phyloP scores from a whole-genome alignment of 2,329 filamentous ascomycete genomes.

The Fusarium acutatum region DNA sequence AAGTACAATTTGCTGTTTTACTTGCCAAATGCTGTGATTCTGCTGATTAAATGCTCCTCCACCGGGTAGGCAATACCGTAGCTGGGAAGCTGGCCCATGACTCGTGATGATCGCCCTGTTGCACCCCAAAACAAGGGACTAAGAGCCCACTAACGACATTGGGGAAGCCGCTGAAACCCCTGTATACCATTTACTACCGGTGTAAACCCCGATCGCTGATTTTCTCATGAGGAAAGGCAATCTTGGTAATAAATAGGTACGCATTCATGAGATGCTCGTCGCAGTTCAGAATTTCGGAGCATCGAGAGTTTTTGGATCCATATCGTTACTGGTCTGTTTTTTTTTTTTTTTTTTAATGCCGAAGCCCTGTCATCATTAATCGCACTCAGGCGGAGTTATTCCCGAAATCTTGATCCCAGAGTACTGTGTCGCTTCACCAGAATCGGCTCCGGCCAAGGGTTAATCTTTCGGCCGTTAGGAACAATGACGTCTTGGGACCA shows the following conservation, averaged over 20 bases:
- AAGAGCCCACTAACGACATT: not conserved
- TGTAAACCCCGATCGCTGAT: not conserved
- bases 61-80: not conserved
- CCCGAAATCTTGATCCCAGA: not conserved
- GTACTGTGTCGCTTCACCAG: too few relatives aligned
- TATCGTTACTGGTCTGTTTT: too few relatives aligned
- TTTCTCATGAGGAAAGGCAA: not conserved
- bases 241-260: not conserved
- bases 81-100: rapidly evolving
- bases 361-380: too few relatives aligned
- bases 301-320: too few relatives aligned
- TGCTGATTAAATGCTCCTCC: not conserved
- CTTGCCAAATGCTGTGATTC: rapidly evolving
- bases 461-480: not conserved
- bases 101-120: not conserved
- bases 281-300: too few relatives aligned
- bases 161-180: not conserved
- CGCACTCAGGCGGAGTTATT: too few relatives aligned
- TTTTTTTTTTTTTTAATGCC: too few relatives aligned
- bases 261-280: not conserved
- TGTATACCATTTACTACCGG: not conserved
- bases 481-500: not conserved
- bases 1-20: not conserved
- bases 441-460: not conserved
- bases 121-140: not conserved